Conservation (phyloP, 768 basidiomycete genomes). For the Lentinus tigrinus region DNA sequence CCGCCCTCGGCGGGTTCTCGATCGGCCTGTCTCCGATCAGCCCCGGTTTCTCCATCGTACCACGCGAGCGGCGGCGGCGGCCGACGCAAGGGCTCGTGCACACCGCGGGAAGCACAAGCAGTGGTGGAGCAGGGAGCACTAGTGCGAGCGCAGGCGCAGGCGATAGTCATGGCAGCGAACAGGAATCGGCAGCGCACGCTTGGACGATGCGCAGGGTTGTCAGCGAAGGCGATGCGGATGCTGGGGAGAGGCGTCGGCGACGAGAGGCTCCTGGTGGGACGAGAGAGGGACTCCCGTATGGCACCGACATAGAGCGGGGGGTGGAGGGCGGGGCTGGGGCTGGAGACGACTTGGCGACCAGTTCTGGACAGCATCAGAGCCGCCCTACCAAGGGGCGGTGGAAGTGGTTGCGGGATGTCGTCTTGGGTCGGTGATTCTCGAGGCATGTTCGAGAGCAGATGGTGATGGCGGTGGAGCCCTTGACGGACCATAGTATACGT, state of each 20-base stretch:
- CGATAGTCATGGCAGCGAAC: background rate
- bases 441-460: background rate
- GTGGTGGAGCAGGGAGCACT: conserved; percentile 23
- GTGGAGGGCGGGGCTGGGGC: background rate
- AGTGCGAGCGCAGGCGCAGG: background rate
- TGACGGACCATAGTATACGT: background rate
- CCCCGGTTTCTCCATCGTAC: conserved; percentile 74
- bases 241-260: conserved; percentile 5
- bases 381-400: background rate
- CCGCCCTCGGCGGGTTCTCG: conserved; percentile 51
- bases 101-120: background rate
- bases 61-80: conserved; percentile 48
- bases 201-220: conserved; percentile 17
- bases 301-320: conserved; percentile 1
- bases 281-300: conserved; percentile 6
- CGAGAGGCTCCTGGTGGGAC: background rate
- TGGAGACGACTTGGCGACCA: conserved; percentile 9
- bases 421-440: background rate
- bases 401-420: background rate
- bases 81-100: conserved; percentile 32
- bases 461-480: background rate
- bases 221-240: conserved; percentile 18
- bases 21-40: conserved; percentile 75
- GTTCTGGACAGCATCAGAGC: background rate
- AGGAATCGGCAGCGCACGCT: background rate